Percentiles rank a stretch among this genome's conserved stretches.
Evolutionary conservation across 2,329 filamentous ascomycete genomes (phyloP).

Genomic region (Xylariaceae sp.): DNA sequence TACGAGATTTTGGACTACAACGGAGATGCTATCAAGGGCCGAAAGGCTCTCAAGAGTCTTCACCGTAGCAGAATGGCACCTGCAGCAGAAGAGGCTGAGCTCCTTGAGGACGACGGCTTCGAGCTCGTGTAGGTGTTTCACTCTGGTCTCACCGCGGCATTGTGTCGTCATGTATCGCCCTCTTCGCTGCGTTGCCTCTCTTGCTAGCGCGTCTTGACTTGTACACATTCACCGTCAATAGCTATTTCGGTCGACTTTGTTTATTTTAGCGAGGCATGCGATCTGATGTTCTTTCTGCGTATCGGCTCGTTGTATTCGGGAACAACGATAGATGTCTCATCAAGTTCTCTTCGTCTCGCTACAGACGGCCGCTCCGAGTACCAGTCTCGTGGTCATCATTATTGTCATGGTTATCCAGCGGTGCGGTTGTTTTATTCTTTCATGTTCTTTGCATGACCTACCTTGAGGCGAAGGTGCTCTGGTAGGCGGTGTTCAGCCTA

Average conservation of each 20-base stretch:
- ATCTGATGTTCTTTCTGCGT: slow-evolving; percentile 4
- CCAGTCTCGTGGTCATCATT: no score
- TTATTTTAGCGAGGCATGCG: slow-evolving; percentile 16
- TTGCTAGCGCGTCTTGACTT: slow-evolving; percentile 9
- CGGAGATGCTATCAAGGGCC: slow-evolving; percentile 51
- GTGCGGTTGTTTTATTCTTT: slow-evolving; percentile 1
- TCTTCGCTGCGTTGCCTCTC: slow-evolving; percentile 2
- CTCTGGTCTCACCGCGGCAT: no score
- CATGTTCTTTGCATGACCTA: slow-evolving; percentile 32
- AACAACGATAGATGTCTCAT: slow-evolving; percentile 2
- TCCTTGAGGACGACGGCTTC: slow-evolving; percentile 50
- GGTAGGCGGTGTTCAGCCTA: slow-evolving; percentile 36
- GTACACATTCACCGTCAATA: slow-evolving; percentile 8
- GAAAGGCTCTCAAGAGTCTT: slow-evolving; percentile 50
- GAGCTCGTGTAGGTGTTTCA: slow-evolving; percentile 45
- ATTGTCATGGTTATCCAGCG: slow-evolving; percentile 1
- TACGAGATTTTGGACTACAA: slow-evolving; percentile 55
- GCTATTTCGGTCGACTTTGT: not conserved
- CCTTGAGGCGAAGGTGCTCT: slow-evolving; percentile 19
- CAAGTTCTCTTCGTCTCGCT: slow-evolving; percentile 14
- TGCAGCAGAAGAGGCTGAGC: slow-evolving; percentile 32
- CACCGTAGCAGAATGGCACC: slow-evolving; percentile 40
- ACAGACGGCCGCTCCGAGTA: not conserved
- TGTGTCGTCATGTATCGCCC: slow-evolving; percentile 12
- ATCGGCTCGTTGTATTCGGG: not conserved